These are phyloP conservation scores for Beauveria brongniartii DNA, from an alignment of 2,329 filamentous ascomycete genomes.

Conservation along the genomic window DNA sequence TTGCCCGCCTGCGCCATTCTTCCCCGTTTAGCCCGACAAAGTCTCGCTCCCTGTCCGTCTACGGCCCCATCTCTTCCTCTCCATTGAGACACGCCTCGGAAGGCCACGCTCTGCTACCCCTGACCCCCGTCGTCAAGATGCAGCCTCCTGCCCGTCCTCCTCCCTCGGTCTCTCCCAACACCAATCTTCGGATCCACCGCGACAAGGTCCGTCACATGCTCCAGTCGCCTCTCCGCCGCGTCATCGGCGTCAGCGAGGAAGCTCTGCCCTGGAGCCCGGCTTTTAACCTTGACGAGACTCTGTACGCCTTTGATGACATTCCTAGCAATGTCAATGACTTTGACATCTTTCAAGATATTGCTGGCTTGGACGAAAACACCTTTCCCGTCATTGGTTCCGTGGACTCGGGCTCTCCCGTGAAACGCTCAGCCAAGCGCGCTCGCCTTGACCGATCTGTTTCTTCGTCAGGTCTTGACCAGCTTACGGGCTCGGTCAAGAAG, in stretches of 20 bases:
- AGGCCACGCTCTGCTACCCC: constrained; percentile 60
- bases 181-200: constrained; percentile 81
- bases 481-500: constrained; percentile 48
- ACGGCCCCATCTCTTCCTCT: constrained; percentile 56
- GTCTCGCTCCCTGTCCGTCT: constrained; percentile 44
- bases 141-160: constrained; percentile 47
- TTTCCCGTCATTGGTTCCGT: constrained; percentile 36
- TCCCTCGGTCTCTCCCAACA: constrained; percentile 85
- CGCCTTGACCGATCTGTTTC: constrained; percentile 58
- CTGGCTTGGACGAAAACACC: constrained; percentile 20
- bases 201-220: constrained; percentile 75
- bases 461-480: constrained; percentile 52
- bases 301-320: constrained; percentile 43
- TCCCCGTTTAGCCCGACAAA: constrained; percentile 89
- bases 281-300: constrained; percentile 54
- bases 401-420: constrained; percentile 57
- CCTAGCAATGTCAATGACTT: constrained; percentile 44
- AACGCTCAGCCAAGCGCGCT: constrained; percentile 51
- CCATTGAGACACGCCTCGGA: constrained; percentile 52
- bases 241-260: constrained; percentile 35
- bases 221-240: constrained; percentile 59
- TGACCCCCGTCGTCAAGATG: constrained; percentile 80
- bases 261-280: constrained; percentile 55
- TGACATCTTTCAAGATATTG: constrained; percentile 50
- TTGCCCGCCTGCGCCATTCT: constrained; percentile 83